These are phyloP conservation scores for Lentinus brumalis DNA, from an alignment of 768 basidiomycete species.

Conservation along the genomic window DNA sequence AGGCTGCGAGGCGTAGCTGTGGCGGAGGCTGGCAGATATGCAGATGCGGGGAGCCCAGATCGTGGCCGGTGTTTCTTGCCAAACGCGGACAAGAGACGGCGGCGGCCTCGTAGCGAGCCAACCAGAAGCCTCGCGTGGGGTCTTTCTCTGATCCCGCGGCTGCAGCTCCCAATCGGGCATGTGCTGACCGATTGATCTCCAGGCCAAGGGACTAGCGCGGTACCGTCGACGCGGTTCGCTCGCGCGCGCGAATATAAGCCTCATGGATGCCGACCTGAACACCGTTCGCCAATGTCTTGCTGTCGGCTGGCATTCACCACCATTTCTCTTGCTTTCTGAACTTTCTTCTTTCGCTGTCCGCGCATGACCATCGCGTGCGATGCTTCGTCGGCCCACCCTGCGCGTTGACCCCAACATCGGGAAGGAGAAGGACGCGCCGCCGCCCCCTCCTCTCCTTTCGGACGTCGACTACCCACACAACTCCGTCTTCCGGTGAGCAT, in stretches of 20 bases:
- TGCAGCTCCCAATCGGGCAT: conserved; percentile 17
- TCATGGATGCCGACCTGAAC: conserved; percentile 16
- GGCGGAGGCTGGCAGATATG: too few relatives aligned
- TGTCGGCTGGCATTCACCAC: conserved; percentile 14
- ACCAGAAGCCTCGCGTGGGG: conserved; percentile 6
- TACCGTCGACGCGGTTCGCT: conserved; percentile 16
- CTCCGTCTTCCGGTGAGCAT: conserved; percentile 30
- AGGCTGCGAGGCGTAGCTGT: too few relatives aligned
- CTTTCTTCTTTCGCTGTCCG: conserved; percentile 8
- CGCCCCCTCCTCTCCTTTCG: conserved; percentile 2
- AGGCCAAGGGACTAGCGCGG: conserved; percentile 12
- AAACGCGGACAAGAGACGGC: background rate
- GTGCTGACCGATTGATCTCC: conserved; percentile 12
- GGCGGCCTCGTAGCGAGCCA: background rate
- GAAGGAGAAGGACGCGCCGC: conserved; percentile 6
- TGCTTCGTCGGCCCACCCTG: conserved; percentile 15
- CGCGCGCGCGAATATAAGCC: conserved; percentile 18
- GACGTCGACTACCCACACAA: conserved; percentile 24
- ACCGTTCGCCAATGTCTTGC: conserved; percentile 17
- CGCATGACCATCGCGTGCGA: conserved; percentile 11
- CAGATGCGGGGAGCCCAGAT: background rate
- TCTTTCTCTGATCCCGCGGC: too few relatives aligned
- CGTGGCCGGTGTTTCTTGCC: conserved; percentile 5
- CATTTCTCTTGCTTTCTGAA: conserved; percentile 7
- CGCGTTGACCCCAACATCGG: conserved; percentile 15